Evolutionary conservation across 345 rosid species (phyloP), one percentile per base, ranked within the genome.

Genomic region (Eucalyptus dawsonii): DNA sequence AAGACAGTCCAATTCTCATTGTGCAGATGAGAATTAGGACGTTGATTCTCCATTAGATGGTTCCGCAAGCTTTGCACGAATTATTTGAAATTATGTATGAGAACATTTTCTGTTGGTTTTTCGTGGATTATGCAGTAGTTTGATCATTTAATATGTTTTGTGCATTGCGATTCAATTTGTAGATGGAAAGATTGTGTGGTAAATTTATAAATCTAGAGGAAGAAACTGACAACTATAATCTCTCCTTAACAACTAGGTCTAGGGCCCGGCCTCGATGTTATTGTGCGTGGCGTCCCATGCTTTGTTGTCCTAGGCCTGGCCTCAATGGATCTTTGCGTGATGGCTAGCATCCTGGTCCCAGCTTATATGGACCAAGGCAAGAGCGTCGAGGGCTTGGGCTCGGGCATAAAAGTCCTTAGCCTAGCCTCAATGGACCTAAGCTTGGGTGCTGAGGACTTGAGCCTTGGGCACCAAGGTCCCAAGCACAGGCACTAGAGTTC

Each of bases 381-480:
- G 62, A 56, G 62, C 0, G 29, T 3, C 1, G 0, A 24, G 0
- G 62, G 29, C 62, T 56, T 56, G 13, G 3, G 62, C 29, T 56
- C 13, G 1, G 13, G 62, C 62, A 24, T 24, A 56, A 10, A 24
- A 56, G 62, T 56, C 27, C 0, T 24, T 0, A 56, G 62, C 29
- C 29, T 56, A 22, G 29, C 29, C 19, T 56, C 62, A 56, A 56
- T 56, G 27, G 62, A 56, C 62, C 27, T 2, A 9, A 8, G 11
- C 2, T 19, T 53, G 11, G 27, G 62, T 4, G 13, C 0, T 1
- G 29, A 56, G 62, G 29, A 56, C 62, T 24, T 0, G 1, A 56
- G 62, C 29, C 27, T 56, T 24, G 29, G 29, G 62, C 29, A 56
- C 1, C 1, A 1, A 24, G 62, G 29, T 56, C 62, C 29, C 27